Evolutionary conservation across 2,329 filamentous ascomycete species (phyloP), one percentile per base, ranked within the genome.

Genomic region (Epichloe sp.): DNA sequence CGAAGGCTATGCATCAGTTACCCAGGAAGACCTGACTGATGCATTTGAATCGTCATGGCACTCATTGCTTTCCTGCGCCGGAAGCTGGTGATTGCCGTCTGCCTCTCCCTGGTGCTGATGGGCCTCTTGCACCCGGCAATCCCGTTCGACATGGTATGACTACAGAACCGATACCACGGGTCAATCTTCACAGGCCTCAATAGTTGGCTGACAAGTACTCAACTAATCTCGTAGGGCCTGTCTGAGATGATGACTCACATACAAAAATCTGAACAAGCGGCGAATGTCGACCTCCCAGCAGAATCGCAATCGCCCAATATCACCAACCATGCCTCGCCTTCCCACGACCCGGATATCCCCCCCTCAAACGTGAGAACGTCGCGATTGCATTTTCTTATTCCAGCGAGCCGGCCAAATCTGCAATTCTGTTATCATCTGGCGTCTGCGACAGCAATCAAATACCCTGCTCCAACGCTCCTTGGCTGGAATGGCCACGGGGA

Each of bases 391-490:
- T 69, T 67, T 48, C 52, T 71, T 21, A 59, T 71, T 14, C 67
- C 68, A 11, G 68, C 67, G 41, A 69, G 65, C 53, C 51, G 54
- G 2, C 50, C 63, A n/a, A 71, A 68, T 48, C 53, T 64, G 6
- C 59, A 64, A 17, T 57, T 71, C 42, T 72, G 70, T 57, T 67
- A 65, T 56, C 63, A 67, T 50, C 52, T 71, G 10, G 60, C 65
- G 1, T 72, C 69, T 2, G 63, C 67, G 17, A 61, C 62, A 2
- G 65, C 59, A 26, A 70, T 65, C 53, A 60, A 66, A 31, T 71
- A 66, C 49, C 68, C 69, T 1, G 62, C 63, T 4, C 68, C 69
- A 5, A 57, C 60, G 12, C 56, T 71, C n/a, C 58, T 70, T 5
- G 68, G 68, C 35, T 71, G 64, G 65, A 64, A 69, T 38, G 67